Base-by-base conservation (phyloP, 306 rosid genomes). In the Gynostemma pentaphyllum region DNA sequence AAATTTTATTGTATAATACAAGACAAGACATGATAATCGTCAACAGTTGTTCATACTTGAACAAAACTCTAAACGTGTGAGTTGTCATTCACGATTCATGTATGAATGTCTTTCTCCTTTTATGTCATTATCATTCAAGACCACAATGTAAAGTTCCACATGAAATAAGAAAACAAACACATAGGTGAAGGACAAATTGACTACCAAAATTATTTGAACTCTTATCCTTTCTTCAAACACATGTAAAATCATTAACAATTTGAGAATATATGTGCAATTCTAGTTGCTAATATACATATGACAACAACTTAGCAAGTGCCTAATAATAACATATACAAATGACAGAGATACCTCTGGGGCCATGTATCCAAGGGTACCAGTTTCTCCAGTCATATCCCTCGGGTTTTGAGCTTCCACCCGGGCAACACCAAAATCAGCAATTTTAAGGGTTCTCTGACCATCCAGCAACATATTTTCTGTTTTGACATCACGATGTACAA, bases 291-390 rank as follows among this genome's bases (percentile, higher is more conserved):
- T 27, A 51, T 19, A 34, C 45, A 32, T 19, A n/a, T 4, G 29
- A 55, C 21, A 57, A 21, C 45, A 32, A 9, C 15, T n/a, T 30
- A 30, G n/a, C 29, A 0, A 57, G 29, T 5, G 12, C 65, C 7
- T 3, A 21, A 37, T 13, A 7, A 22, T 13, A 45, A 22, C 47
- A 7, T 59, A 24, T 59, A 37, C 12, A 10, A 64, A 30, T 2
- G 45, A 30, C 9, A 45, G 46, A 30, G 30, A 42, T 81, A 85
- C 92, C 92, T 82, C 92, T 16, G 92, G 92, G 9, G 92, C 92
- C 92, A 85, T 85, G 71, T 85, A 85, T 56, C 92, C 92, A 48
- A 85, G 85, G 67, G 92, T 85, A 42, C 88, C 92, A n/a, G 92
- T 85, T 82, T 82, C 92, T 21, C 92, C 92, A 32, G 92, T 85